A percentile compares a stretch with the other conserved stretches of the same genome.
phyloP scores from a whole-genome alignment of 768 basidiomycete genomes.

The Sutorius australiensis region DNA sequence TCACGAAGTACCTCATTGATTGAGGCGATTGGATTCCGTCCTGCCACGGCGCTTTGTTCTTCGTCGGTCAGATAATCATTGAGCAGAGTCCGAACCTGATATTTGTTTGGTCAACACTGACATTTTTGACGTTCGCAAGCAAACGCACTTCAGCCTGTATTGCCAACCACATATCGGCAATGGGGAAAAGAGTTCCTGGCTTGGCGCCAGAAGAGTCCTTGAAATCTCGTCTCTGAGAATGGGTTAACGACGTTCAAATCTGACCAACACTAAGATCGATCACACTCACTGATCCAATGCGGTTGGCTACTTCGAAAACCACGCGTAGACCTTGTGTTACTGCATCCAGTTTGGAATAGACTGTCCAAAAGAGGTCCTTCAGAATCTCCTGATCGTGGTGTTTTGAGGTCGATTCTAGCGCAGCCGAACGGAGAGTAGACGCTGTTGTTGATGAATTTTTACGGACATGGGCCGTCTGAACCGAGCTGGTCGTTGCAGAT shows the following conservation, averaged over 20 bases:
- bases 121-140: not conserved
- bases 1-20: constrained; percentile 92
- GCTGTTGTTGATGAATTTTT: constrained; percentile 37
- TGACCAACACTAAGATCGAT: not conserved
- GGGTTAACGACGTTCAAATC: not conserved
- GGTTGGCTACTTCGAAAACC: constrained; percentile 83
- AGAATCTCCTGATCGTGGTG: constrained; percentile 81
- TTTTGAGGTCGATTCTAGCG: constrained; percentile 69
- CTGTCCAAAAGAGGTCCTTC: constrained; percentile 92
- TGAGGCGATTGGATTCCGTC: constrained; percentile 85
- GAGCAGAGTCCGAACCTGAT: constrained; percentile 77
- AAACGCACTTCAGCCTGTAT: constrained; percentile 78
- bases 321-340: constrained; percentile 88
- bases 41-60: constrained; percentile 70
- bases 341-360: constrained; percentile 93
- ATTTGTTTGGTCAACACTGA: constrained; percentile 3
- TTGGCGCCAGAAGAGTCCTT: constrained; percentile 81
- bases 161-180: constrained; percentile 84
- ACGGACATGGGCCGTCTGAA: constrained; percentile 27
- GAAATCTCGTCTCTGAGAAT: constrained; percentile 77
- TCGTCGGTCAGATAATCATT: constrained; percentile 93
- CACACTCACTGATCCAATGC: constrained; percentile 81
- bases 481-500: constrained; percentile 13
- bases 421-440: constrained; percentile 60
- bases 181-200: constrained; percentile 71